Evolutionary conservation across 2,329 filamentous ascomycete species (phyloP).

Genomic region (Penicillium crustosum): DNA sequence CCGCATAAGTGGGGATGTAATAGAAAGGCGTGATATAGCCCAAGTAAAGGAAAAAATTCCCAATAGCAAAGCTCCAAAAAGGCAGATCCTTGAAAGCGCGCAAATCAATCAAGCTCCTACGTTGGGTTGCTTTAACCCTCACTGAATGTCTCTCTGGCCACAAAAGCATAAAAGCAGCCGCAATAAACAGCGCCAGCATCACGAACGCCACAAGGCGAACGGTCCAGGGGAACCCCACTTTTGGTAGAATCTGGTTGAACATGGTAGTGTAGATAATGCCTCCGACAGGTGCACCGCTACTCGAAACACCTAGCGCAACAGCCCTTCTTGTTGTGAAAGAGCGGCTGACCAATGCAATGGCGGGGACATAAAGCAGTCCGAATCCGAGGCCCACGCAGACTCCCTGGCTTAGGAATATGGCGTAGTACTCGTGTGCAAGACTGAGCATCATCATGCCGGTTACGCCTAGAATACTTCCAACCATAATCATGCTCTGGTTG

Average conservation of each 20-base stretch:
- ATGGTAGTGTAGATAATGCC: slow-evolving; percentile 59
- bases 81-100: slow-evolving; percentile 47
- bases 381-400: slow-evolving; percentile 48
- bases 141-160: slow-evolving; percentile 19
- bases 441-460: slow-evolving; percentile 45
- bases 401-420: slow-evolving; percentile 42
- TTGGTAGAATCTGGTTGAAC: slow-evolving; percentile 51
- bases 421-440: slow-evolving; percentile 38
- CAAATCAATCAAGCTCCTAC: slow-evolving; percentile 44
- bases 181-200: slow-evolving; percentile 41
- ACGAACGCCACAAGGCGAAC: slow-evolving; percentile 56
- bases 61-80: slow-evolving; percentile 42
- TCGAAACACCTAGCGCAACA: slow-evolving; percentile 55
- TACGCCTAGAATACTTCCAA: slow-evolving; percentile 34
- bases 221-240: slow-evolving; percentile 59
- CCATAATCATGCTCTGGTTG: slow-evolving; percentile 36
- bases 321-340: slow-evolving; percentile 55
- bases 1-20: slow-evolving; percentile 38
- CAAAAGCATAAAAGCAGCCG: slow-evolving; percentile 11
- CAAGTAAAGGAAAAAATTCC: slow-evolving; percentile 42
- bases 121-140: not conserved
- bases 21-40: slow-evolving; percentile 52
- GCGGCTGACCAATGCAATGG: slow-evolving; percentile 49
- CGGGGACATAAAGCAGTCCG: slow-evolving; percentile 45
- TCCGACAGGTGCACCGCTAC: slow-evolving; percentile 56